Base-by-base conservation (phyloP, 257 asterid species). In the Solanum phureja region DNA sequence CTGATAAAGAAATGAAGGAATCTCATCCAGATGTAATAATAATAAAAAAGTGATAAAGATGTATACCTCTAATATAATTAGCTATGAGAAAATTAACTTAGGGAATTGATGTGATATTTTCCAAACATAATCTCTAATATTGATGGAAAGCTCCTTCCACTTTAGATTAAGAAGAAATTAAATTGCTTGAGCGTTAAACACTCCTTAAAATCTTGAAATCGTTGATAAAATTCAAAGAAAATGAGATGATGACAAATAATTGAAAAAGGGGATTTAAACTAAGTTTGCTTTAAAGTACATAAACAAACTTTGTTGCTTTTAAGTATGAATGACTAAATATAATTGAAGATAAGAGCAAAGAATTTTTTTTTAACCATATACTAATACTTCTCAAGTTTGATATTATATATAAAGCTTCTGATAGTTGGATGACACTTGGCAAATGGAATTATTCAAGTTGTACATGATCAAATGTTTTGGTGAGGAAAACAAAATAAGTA, bases 121-220 rank as follows among this genome's bases (percentile, higher is more conserved):
- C 85, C 85, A 29, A 81, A 81, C 68, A 81, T 49, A 81, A 81
- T 81, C 24, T 77, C 84, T 14, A 77, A 77, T 23, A 40, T 87
- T 92, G 91, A 90, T 79, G 88, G 83, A 77, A 88, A 91, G 74
- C 92, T 89, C 87, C 72, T 76, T 27, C 64, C 88, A 87, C 66
- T 90, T 89, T 75, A 81, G 90, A 89, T 89, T 89, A 84, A 74
- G 90, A 90, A 76, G 87, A 84, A 89, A 71, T 58, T 81, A 29
- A 92, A 88, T 94, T 91, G 95, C 96, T 94, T 94, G 81, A 90
- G 90, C 95, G 92, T 56, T 90, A 94, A 94, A 89, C 89, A 89
- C 90, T 93, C 94, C 91, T 44, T 84, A 71, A 88, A 90, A 88
- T 76, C 87, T 49, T 27, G 87, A 89, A 87, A 52, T 86, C 88